Evolutionary conservation across 2,329 filamentous ascomycete species (phyloP).

Genomic region (Penicillium vulpinum): DNA sequence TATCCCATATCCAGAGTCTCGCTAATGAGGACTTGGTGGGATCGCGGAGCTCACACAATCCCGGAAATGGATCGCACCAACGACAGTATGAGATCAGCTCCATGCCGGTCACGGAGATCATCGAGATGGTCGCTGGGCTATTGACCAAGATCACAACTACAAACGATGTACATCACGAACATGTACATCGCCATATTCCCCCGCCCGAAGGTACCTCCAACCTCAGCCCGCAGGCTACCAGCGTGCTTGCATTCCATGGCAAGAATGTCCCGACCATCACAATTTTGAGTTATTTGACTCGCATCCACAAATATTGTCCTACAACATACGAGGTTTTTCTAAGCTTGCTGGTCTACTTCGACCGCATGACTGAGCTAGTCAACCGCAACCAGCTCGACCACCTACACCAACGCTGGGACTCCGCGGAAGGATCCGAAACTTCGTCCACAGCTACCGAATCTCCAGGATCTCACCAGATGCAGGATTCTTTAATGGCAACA

Average conservation of each 20-base stretch:
- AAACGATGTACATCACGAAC: constrained; percentile 92
- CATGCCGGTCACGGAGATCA: constrained; percentile 96
- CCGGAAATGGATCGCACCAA: constrained; percentile 51
- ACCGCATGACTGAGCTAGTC: constrained; percentile 96
- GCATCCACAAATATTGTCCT: constrained; percentile 98
- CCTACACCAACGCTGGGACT: constrained; percentile 39
- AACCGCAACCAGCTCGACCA: constrained; percentile 76
- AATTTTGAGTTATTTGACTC: constrained; percentile 89
- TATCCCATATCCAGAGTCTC: constrained; percentile 88
- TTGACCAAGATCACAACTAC: constrained; percentile 96
- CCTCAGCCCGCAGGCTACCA: constrained; percentile 65
- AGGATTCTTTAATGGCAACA: constrained; percentile 36
- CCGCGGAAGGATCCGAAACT: constrained; percentile 16
- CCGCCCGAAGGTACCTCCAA: constrained; percentile 60
- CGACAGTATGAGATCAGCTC: constrained; percentile 89
- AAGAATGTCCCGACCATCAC: constrained; percentile 98
- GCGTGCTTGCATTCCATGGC: constrained; percentile 91
- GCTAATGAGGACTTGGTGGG: constrained; percentile 73
- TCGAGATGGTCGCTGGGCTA: constrained; percentile 97
- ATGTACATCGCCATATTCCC: constrained; percentile 73
- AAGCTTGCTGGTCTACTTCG: constrained; percentile 93
- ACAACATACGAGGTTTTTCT: constrained; percentile 98
- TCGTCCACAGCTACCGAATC: constrained; percentile 22
- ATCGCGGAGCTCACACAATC: constrained; percentile 48
- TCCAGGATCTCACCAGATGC: constrained; percentile 14